Conservation (phyloP, 352 stramenopile genomes). For the Phytophthora uliginosa region DNA sequence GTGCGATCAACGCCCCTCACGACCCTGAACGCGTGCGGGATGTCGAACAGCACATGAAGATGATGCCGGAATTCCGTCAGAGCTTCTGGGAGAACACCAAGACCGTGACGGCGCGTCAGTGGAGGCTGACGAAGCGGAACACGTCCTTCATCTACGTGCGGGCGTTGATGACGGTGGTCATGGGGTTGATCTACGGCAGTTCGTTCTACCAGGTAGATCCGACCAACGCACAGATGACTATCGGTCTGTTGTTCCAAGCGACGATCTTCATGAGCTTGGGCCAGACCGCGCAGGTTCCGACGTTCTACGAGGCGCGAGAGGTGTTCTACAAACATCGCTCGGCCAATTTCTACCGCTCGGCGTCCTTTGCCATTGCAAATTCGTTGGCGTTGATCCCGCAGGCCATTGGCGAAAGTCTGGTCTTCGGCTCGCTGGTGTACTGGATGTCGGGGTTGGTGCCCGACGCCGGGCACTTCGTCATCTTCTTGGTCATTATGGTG, state of each 20-base stretch:
- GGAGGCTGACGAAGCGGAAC: conserved; percentile 60
- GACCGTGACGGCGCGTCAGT: conserved; percentile 39
- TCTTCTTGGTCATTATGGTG: conserved; percentile 45
- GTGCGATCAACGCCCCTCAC: conserved; percentile 16
- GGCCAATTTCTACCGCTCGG: conserved; percentile 80
- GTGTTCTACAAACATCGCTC: conserved; percentile 87
- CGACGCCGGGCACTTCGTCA: conserved; percentile 32
- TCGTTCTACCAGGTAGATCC: conserved; percentile 58
- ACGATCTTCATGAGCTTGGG: conserved; percentile 83
- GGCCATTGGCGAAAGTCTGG: conserved; percentile 56
- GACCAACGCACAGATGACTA: conserved; percentile 40
- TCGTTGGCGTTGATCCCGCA: conserved; percentile 42
- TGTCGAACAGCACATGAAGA: conserved; percentile 83
- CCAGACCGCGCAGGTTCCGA: conserved; percentile 70
- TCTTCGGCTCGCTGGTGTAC: conserved; percentile 84
- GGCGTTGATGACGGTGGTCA: conserved; percentile 49
- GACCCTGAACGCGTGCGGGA: conserved; percentile 26
- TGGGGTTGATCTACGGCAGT: conserved; percentile 57
- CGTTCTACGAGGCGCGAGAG: conserved; percentile 65
- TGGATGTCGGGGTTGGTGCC: conserved; percentile 71
- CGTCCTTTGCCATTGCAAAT: conserved; percentile 68
- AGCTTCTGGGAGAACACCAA: conserved; percentile 46
- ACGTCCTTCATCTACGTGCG: conserved; percentile 41
- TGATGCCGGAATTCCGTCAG: conserved; percentile 41
- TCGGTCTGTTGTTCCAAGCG: conserved; percentile 80